A percentile compares a stretch with the other conserved stretches of the same genome.
phyloP scores from a whole-genome alignment of 1,284 basidiomycete species.

The Flammula alnicola region DNA sequence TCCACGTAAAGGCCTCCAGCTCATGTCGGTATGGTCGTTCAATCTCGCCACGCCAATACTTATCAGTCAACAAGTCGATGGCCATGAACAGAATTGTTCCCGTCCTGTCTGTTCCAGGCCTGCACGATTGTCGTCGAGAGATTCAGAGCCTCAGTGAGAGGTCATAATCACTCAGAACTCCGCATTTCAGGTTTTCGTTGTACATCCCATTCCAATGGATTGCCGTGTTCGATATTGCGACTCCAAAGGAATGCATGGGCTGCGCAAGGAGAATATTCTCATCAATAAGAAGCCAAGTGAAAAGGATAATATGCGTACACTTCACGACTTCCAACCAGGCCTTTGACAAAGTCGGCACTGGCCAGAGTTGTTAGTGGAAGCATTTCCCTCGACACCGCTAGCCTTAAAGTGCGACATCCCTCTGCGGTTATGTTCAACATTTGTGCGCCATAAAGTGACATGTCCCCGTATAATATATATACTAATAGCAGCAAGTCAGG shows the following conservation, averaged over 20 bases:
- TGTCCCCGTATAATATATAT: conserved; percentile 12
- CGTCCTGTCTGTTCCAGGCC: conserved; percentile 17
- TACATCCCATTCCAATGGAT: conserved; percentile 38
- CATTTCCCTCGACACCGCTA: conserved; percentile 5
- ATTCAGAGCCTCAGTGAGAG: too few relatives aligned
- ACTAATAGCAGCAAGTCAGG: too few relatives aligned
- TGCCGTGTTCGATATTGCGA: conserved; percentile 31
- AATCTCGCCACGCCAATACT: conserved; percentile 20
- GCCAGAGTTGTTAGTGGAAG: conserved; percentile 6
- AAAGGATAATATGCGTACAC: conserved; percentile 24
- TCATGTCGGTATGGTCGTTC: conserved; percentile 35
- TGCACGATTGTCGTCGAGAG: background rate
- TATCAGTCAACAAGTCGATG: conserved; percentile 27
- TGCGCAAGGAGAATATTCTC: conserved; percentile 20
- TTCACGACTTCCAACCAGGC: conserved; percentile 24
- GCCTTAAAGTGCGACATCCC: conserved; percentile 14
- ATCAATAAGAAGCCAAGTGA: background rate
- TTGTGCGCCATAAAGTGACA: background rate
- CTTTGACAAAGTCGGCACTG: conserved; percentile 16
- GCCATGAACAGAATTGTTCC: conserved; percentile 40
- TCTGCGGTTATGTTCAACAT: conserved; percentile 9
- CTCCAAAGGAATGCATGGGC: conserved; percentile 37
- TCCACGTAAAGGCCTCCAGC: conserved; percentile 37
- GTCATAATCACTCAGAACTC: conserved; percentile 39
- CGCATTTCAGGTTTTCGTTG: conserved; percentile 12